phyloP scores from a whole-genome alignment of 2,329 filamentous ascomycete species.

The Anthostomella pinea region DNA sequence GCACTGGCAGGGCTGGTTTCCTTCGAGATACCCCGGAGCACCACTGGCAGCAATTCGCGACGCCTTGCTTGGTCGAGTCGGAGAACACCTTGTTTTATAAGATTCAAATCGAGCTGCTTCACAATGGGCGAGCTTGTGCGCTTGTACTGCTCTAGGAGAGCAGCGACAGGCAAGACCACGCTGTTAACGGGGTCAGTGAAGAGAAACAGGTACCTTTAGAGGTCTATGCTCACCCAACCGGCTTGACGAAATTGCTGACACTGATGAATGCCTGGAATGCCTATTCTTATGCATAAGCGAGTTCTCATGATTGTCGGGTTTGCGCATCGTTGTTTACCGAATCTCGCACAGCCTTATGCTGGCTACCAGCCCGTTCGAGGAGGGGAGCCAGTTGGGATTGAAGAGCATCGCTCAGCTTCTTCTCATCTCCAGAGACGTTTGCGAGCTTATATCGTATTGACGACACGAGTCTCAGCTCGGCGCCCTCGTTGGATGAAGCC shows the following conservation, averaged over 20 bases:
- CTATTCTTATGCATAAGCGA: slow-evolving; percentile 30
- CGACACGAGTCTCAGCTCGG: slow-evolving; percentile 33
- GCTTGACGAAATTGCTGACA: slow-evolving; percentile 54
- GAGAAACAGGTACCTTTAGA: slow-evolving; percentile 5
- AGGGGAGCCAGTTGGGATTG: slow-evolving; percentile 77
- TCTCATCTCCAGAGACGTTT: slow-evolving; percentile 67
- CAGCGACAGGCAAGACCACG: slow-evolving; percentile 79
- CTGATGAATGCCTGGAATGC: slow-evolving; percentile 50
- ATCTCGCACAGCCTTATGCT: slow-evolving; percentile 71
- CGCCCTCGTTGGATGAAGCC: slow-evolving; percentile 27
- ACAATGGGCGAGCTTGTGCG: slow-evolving; percentile 70
- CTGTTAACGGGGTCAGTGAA: slow-evolving; percentile 31
- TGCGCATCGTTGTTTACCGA: slow-evolving; percentile 25
- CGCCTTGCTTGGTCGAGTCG: slow-evolving; percentile 57
- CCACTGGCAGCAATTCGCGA: slow-evolving; percentile 66
- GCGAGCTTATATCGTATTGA: slow-evolving; percentile 34
- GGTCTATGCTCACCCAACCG: slow-evolving; percentile 41
- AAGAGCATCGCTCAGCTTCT: slow-evolving; percentile 75
- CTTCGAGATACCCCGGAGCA: slow-evolving; percentile 64
- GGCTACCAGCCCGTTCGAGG: slow-evolving; percentile 81
- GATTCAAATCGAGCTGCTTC: slow-evolving; percentile 83
- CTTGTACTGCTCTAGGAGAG: slow-evolving; percentile 87
- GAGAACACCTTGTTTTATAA: slow-evolving; percentile 76
- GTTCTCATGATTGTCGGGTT: background rate
- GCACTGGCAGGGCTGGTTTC: slow-evolving; percentile 49